Percentiles rank a stretch among this genome's conserved stretches.
Conservation (phyloP, 1,139 yeast species). For the Magnusiomyces fungicola region DNA sequence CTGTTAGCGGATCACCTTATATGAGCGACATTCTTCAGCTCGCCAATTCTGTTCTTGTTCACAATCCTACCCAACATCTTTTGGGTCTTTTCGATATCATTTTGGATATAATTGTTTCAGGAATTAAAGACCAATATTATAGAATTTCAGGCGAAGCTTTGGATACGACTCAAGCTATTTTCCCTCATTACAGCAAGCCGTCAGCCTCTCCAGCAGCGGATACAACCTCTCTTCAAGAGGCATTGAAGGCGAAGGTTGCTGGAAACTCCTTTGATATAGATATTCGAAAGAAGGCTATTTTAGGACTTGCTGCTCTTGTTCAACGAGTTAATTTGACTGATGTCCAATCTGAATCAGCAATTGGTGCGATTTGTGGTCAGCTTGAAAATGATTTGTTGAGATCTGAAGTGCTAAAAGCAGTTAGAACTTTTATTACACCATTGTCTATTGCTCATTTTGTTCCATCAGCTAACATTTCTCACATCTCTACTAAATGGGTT, state of each 20-base stretch:
- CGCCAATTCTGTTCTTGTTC: conserved; percentile 17
- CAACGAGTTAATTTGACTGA: conserved; percentile 20
- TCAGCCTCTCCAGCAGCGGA: background rate
- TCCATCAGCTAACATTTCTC: conserved; percentile 9
- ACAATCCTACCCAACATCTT: conserved; percentile 16
- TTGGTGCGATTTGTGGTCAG: conserved; percentile 22
- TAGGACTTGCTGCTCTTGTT: conserved; percentile 32
- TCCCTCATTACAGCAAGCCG: conserved; percentile 8
- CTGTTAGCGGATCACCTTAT: conserved; percentile 9
- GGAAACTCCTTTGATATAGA: conserved; percentile 44
- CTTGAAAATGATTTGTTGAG: conserved; percentile 30
- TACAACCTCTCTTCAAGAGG: conserved; percentile 19
- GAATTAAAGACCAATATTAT: conserved; percentile 42
- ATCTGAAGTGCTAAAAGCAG: conserved; percentile 23
- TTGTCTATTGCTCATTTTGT: background rate
- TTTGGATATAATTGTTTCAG: conserved; percentile 37
- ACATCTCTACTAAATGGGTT: conserved; percentile 19
- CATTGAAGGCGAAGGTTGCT: conserved; percentile 35
- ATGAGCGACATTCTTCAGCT: conserved; percentile 21
- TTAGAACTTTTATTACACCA: conserved; percentile 20
- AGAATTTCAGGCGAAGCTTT: conserved; percentile 49
- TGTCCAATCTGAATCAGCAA: conserved; percentile 15
- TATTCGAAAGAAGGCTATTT: conserved; percentile 43
- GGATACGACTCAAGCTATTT: conserved; percentile 25
- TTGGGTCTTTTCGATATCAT: conserved; percentile 26